These are phyloP conservation scores for Chlamydomonas sp. DNA, from an alignment of 139 green algal genomes.

Conservation along the genomic window DNA sequence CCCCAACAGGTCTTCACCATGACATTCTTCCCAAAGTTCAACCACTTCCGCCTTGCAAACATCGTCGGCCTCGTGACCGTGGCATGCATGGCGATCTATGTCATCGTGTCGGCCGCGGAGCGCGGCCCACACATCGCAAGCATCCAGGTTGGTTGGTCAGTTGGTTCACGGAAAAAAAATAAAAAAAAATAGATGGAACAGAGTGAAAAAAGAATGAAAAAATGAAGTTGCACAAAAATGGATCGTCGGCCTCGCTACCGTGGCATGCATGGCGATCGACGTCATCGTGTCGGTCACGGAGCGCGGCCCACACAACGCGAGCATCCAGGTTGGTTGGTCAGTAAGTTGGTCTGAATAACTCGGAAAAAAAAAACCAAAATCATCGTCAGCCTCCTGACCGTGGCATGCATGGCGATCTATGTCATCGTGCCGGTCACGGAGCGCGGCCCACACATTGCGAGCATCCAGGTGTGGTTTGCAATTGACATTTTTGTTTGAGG, in stretches of 20 bases:
- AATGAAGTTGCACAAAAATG: too few relatives aligned
- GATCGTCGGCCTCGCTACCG: background rate
- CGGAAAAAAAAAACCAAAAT: too few relatives aligned
- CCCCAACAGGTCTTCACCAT: slow-evolving; percentile 6
- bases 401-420: background rate
- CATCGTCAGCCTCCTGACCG: background rate
- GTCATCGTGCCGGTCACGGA: background rate
- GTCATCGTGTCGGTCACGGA: background rate
- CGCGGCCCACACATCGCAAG: background rate
- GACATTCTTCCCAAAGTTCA: slow-evolving; percentile 11
- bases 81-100: background rate
- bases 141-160: too few relatives aligned
- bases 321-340: too few relatives aligned
- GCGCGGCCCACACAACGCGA: background rate
- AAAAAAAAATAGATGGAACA: too few relatives aligned
- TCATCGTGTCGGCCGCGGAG: background rate
- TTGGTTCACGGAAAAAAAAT: too few relatives aligned
- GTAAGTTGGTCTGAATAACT: too few relatives aligned
- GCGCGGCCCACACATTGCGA: background rate
- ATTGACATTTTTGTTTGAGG: too few relatives aligned
- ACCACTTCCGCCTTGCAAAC: slow-evolving; percentile 1
- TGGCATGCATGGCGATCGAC: background rate
- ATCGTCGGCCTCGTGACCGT: background rate
- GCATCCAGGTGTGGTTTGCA: too few relatives aligned
- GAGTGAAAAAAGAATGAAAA: too few relatives aligned